Evolutionary conservation across 108 stramenopile genomes (phyloP).

Genomic region (Mediolabrus comicus): DNA sequence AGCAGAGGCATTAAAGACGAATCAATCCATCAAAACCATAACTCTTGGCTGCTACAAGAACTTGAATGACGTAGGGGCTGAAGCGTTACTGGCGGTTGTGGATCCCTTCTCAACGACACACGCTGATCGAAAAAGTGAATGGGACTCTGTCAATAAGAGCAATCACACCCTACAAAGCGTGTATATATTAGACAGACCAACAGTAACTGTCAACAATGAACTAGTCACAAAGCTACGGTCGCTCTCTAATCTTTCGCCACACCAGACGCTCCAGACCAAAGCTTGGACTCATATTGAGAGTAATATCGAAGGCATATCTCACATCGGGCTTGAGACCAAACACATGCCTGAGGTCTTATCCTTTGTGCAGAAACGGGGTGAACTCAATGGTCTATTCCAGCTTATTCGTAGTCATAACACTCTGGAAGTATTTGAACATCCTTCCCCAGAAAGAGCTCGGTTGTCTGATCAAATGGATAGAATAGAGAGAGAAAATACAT

Average conservation of each 20-base stretch:
- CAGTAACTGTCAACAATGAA: slow-evolving; percentile 6
- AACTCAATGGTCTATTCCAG: slow-evolving; percentile 15
- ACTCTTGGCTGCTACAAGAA: slow-evolving; percentile 15
- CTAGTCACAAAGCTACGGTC: slow-evolving; percentile 17
- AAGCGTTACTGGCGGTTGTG: neutral
- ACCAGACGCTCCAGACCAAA: slow-evolving; percentile 26
- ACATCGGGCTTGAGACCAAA: slow-evolving; percentile 20
- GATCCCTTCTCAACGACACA: neutral
- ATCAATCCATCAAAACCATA: slow-evolving; percentile 27
- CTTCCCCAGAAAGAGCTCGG: slow-evolving; percentile 35
- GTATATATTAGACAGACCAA: slow-evolving; percentile 20
- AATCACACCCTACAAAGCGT: slow-evolving; percentile 35
- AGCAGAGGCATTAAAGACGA: slow-evolving; percentile 29
- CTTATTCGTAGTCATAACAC: slow-evolving; percentile 14
- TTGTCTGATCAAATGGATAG: slow-evolving; percentile 22
- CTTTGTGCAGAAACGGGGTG: slow-evolving; percentile 26
- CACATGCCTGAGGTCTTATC: slow-evolving; percentile 23
- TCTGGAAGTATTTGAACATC: slow-evolving; percentile 15
- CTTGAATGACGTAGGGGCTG: slow-evolving; percentile 13
- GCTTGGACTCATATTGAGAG: slow-evolving; percentile 22
- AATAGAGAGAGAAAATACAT: slow-evolving; percentile 26
- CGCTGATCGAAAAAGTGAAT: neutral
- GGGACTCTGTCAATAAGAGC: slow-evolving; percentile 17
- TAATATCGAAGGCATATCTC: slow-evolving; percentile 22
- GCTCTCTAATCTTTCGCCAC: slow-evolving; percentile 2